These are phyloP conservation scores for Nitzschia putrida DNA, from an alignment of 108 stramenopile species.

Conservation along the genomic window DNA sequence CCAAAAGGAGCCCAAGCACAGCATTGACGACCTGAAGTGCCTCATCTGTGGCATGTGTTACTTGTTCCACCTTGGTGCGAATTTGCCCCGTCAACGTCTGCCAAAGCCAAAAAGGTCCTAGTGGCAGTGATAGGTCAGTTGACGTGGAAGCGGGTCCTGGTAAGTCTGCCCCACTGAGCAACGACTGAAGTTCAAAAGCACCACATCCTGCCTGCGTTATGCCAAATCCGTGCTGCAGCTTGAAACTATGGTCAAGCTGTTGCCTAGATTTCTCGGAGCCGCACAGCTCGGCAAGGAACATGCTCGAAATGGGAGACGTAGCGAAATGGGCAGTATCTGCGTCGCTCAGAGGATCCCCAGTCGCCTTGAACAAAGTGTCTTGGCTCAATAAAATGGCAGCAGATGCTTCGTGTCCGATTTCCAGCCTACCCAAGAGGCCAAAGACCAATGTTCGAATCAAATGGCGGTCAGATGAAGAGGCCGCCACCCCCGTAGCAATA, in stretches of 20 bases:
- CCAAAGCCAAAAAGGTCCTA: constrained; percentile 84
- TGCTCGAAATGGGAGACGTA: constrained; percentile 32
- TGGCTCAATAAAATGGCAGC: constrained; percentile 63
- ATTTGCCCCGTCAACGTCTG: constrained; percentile 49
- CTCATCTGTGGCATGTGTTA: constrained; percentile 35
- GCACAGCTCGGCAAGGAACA: constrained; percentile 48
- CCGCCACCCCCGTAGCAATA: constrained; percentile 13
- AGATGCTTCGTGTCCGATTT: constrained; percentile 66
- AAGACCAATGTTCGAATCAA: constrained; percentile 51
- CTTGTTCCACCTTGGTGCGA: constrained; percentile 28
- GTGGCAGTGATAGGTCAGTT: constrained; percentile 35
- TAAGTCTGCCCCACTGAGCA: constrained; percentile 32
- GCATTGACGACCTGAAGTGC: constrained; percentile 44
- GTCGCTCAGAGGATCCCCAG: constrained; percentile 22
- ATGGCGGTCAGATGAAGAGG: constrained; percentile 20
- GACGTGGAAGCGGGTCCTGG: neutral
- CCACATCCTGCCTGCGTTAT: constrained; percentile 40
- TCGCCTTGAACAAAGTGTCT: constrained; percentile 38
- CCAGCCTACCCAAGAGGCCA: constrained; percentile 59
- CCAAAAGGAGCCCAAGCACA: constrained; percentile 46
- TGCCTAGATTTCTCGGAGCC: constrained; percentile 26
- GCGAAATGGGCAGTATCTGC: neutral
- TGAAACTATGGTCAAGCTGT: constrained; percentile 69
- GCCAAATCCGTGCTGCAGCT: constrained; percentile 51
- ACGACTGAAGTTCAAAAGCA: constrained; percentile 43